Base-by-base conservation (phyloP, 2,329 filamentous ascomycete genomes). In the Aureobasidium sp. region DNA sequence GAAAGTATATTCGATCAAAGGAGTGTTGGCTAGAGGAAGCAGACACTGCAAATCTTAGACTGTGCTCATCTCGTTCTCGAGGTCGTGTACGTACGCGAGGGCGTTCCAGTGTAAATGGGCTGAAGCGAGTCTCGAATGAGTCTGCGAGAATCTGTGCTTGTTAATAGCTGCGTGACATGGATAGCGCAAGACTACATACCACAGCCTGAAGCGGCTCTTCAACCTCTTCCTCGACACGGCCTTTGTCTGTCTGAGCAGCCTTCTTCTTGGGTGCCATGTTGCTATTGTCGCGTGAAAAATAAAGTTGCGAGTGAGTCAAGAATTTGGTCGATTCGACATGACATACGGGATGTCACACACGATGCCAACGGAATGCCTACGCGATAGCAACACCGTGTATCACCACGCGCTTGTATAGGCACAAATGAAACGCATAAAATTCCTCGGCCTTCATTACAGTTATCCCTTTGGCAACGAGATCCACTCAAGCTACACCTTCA, bases 1-100 rank as follows among this genome's bases (percentile, higher is more conserved):
- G 69, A 97, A 86, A 4, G 93, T 97, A 74, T 99, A 97, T 75
- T 99, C 94, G 76, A 99, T 96, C 65, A 99, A 81, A 39, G 94
- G 93, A 1, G 88, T 92, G 74, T 97, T 97, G 63, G 91, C 94
- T 63, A 99, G 82, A 11, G 93, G 91, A 7, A 99, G 81, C 36
- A 99, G 87, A 78, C 94, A 97, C 90, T 95, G 34, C 51, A 57
- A 57, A 59, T 50, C 44, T 63, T 45, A 63, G 57, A 45, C 3
- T n/a, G 32, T 32, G n/a, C n/a, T 29, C 29, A 6, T 47, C 16
- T 59, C n/a, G 30, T 29, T 37, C 13, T 29, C 11, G 10, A 37
- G 41, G 21, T 57, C 42, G n/a, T 29, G 42, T 64, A 76, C 83
- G 70, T 81, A 94, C 91, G 81, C 94, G 84, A 71, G 94, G 94